Evolutionary conservation across 2,329 filamentous ascomycete genomes (phyloP), one percentile per base, ranked within the genome.

Genomic region (Sordariomycetes sp.): DNA sequence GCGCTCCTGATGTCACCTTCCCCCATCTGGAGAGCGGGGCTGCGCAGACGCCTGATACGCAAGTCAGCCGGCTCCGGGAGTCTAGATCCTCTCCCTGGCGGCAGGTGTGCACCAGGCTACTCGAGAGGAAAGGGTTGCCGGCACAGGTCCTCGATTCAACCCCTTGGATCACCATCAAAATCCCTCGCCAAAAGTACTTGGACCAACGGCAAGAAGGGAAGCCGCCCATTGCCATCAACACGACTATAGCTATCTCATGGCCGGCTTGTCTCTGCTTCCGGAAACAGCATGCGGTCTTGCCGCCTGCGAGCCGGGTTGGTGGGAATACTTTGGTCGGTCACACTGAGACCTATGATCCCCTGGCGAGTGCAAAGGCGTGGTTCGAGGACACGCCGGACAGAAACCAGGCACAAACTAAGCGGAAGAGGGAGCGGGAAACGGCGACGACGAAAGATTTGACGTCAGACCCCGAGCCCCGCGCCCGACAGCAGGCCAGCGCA

Each of bases 221-320:
- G 60, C 67, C 70, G 50, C 70, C 71, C 3, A 71, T 74, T 2
- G 61, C 69, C 40, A 59, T 65, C n/a, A 68, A 65, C 11, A 61
- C 71, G 2, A 66, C 70, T 2, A 68, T 74, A 4, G 74, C 71
- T 7, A 73, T 82, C 25, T 74, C 77, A 12, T 84, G 81, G 81
- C 81, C 81, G 48, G 73, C 77, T 2, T 70, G 70, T 20, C 72
- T 82, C 1, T 82, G 79, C 62, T 80, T 81, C 59, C 76, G 77
- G 57, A 79, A 77, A 61, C 73, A 72, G 55, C 67, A 72, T 20
- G 67, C 76, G n/a, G 71, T 72, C 12, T 66, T 74, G 25, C 68
- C 67, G n/a, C 69, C 72, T 7, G 73, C 66, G 40, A 70, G 70
- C 37, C 67, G 73, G 7, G 60, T 74, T 11, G 73, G 74, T 43